These are phyloP conservation scores for Pholiota molesta DNA, from an alignment of 768 basidiomycete genomes.

Conservation along the genomic window DNA sequence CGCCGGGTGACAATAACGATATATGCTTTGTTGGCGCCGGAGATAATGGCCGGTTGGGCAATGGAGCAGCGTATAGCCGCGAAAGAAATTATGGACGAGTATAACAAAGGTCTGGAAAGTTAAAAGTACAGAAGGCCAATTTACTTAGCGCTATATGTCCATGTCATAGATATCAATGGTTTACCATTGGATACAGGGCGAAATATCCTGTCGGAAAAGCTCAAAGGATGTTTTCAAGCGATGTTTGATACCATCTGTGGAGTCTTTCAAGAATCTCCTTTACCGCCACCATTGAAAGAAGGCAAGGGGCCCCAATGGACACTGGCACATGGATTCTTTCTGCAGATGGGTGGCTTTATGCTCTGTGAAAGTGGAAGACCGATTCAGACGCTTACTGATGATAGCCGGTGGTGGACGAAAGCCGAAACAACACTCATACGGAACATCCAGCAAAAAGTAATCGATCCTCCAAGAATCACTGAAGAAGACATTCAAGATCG, in stretches of 20 bases:
- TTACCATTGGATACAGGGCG: too few species aligned
- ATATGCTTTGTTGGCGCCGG: conserved; percentile 18
- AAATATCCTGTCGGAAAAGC: too few species aligned
- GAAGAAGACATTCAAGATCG: conserved; percentile 25
- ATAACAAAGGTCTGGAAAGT: conserved; percentile 4
- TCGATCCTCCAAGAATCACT: conserved; percentile 21
- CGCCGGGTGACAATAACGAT: conserved; percentile 9
- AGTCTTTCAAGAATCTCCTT: neutral
- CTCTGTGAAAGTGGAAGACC: conserved; percentile 22
- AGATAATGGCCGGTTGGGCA: conserved; percentile 23
- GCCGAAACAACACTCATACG: neutral
- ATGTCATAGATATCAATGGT: too few species aligned
- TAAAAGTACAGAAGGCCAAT: neutral
- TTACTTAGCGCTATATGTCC: too few species aligned
- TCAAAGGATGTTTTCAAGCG: too few species aligned
- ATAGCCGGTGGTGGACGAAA: neutral
- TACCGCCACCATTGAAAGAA: neutral
- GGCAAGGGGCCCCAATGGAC: conserved; percentile 13
- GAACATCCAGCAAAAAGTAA: conserved; percentile 15
- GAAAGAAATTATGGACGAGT: conserved; percentile 7
- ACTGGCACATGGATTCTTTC: conserved; percentile 19
- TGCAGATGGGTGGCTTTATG: conserved; percentile 25
- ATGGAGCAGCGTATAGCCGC: conserved; percentile 21
- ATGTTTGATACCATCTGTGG: too few species aligned
- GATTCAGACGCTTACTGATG: neutral